Conservation (phyloP, 768 basidiomycete genomes). For the Auriculariales sp. region DNA sequence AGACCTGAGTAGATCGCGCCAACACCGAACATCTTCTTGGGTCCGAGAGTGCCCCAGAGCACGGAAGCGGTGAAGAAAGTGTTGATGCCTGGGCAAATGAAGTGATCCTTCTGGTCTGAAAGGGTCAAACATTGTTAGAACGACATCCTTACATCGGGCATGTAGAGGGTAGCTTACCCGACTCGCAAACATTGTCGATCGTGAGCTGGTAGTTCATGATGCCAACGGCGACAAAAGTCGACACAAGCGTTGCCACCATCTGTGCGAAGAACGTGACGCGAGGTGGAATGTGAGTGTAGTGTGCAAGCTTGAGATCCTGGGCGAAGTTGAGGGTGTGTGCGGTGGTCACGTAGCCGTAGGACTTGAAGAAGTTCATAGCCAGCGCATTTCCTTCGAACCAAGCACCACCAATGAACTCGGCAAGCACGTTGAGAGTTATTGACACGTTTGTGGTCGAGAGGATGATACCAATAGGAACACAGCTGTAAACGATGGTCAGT, state of each 20-base stretch:
- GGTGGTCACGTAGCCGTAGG: conserved; percentile 19
- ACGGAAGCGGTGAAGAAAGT: conserved; percentile 26
- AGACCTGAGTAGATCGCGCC: conserved; percentile 18
- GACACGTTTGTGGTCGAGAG: conserved; percentile 21
- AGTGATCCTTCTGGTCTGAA: conserved; percentile 17
- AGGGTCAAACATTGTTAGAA: too few species aligned
- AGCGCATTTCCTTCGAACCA: conserved; percentile 20
- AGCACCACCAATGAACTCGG: conserved; percentile 24
- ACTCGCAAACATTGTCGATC: conserved; percentile 19
- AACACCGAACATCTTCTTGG: conserved; percentile 21
- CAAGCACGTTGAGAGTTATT: conserved; percentile 22
- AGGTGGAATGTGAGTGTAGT: conserved; percentile 20
- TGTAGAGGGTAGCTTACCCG: too few species aligned
- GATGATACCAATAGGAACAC: conserved; percentile 20
- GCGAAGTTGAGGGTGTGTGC: conserved; percentile 16
- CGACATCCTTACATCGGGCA: too few species aligned
- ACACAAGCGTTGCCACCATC: conserved; percentile 14
- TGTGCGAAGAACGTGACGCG: conserved; percentile 20
- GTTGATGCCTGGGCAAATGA: conserved; percentile 23
- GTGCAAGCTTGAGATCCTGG: conserved; percentile 18
- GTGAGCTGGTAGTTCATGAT: conserved; percentile 12
- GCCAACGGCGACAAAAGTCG: conserved; percentile 9
- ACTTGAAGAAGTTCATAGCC: conserved; percentile 22
- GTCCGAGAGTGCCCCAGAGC: conserved; percentile 20
- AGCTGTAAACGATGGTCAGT: conserved; percentile 9